Conservation (phyloP, 169 alveolate species). For the Plasmodium fragile region DNA sequence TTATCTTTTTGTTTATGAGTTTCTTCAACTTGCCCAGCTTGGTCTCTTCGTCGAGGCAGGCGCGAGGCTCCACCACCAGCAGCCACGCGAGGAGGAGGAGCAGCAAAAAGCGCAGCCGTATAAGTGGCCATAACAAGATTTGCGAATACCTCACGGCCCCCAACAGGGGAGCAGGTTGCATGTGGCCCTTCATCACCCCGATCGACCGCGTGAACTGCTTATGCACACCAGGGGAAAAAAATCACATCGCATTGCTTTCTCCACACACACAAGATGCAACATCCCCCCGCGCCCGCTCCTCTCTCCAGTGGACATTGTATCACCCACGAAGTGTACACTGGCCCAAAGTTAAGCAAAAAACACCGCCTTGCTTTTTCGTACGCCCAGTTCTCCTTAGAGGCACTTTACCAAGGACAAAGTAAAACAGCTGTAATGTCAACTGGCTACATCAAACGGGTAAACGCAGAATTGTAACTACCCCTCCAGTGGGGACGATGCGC, state of each 20-base stretch:
- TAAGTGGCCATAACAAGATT: no score
- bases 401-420: not conserved
- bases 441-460: not conserved
- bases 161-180: not conserved
- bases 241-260: not conserved
- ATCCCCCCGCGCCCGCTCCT: no score
- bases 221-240: not conserved
- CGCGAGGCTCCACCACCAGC: not conserved
- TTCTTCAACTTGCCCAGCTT: conserved; percentile 32
- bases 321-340: not conserved
- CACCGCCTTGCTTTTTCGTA: not conserved
- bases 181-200: not conserved
- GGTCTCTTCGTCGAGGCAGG: conserved; percentile 3
- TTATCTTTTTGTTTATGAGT: conserved; percentile 46
- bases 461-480: not conserved
- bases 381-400: not conserved
- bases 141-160: not conserved
- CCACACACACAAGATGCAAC: not conserved
- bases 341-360: not conserved
- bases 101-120: not conserved
- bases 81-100: not conserved
- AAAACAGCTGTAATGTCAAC: not conserved
- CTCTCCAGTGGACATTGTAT: not conserved
- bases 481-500: not conserved
- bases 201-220: not conserved